Conservation (phyloP, 768 basidiomycete genomes). For the Leucocoprinus sp. region DNA sequence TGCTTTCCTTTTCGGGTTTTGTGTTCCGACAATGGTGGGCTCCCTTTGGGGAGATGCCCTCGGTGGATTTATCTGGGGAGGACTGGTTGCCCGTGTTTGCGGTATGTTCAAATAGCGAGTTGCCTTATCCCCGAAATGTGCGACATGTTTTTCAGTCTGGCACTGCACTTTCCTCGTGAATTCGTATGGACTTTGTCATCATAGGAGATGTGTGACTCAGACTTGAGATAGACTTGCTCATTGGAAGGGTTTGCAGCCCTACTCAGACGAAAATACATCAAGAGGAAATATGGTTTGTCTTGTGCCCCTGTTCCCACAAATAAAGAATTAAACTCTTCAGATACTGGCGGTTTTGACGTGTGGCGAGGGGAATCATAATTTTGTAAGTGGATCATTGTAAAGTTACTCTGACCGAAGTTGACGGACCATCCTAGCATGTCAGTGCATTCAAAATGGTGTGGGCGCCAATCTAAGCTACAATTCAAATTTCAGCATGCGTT, state of each 20-base stretch:
- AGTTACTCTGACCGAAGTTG: background rate
- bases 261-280: constrained; percentile 75
- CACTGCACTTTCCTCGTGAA: constrained; percentile 68
- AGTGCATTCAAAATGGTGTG: too few species aligned
- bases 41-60: constrained; percentile 51
- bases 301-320: background rate
- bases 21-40: constrained; percentile 50
- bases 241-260: constrained; percentile 75
- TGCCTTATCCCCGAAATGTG: background rate
- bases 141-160: constrained; percentile 41
- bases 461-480: too few species aligned
- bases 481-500: constrained; percentile 78
- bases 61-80: constrained; percentile 66
- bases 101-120: constrained; percentile 31
- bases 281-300: constrained; percentile 57
- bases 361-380: constrained; percentile 77
- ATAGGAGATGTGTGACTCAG: background rate
- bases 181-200: constrained; percentile 38
- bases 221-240: constrained; percentile 52
- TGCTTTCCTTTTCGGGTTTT: constrained; percentile 51
- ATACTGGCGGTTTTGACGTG: constrained; percentile 60
- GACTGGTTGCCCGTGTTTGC: constrained; percentile 52
- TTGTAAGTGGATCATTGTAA: constrained; percentile 34
- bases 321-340: constrained; percentile 22
- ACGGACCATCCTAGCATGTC: constrained; percentile 5